Conservation (phyloP, 1,284 basidiomycete genomes). For the Melampsora medusae region DNA sequence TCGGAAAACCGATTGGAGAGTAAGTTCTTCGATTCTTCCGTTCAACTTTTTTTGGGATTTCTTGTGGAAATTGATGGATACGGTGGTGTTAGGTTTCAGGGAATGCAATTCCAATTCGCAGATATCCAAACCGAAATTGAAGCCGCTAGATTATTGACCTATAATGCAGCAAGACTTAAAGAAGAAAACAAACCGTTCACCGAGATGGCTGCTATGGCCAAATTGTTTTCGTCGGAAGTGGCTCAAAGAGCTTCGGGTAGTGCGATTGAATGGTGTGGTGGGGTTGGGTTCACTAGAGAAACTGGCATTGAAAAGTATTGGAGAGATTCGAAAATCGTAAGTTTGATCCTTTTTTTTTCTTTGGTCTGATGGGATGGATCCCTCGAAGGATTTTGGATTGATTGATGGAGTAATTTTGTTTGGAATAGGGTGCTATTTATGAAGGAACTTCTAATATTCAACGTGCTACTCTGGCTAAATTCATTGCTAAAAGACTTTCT, state of each 20-base stretch:
- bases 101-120: conserved; percentile 93
- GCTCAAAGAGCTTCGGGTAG: conserved; percentile 81
- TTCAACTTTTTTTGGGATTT: too few relatives aligned
- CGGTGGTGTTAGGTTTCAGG: conserved; percentile 69
- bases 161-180: conserved; percentile 90
- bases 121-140: conserved; percentile 66
- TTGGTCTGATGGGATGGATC: background rate
- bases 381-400: too few relatives aligned
- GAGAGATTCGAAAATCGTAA: conserved; percentile 80
- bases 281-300: conserved; percentile 89
- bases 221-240: conserved; percentile 78
- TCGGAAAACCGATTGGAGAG: conserved; percentile 80
- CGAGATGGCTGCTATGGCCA: conserved; percentile 92
- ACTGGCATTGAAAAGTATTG: conserved; percentile 81
- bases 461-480: conserved; percentile 87
- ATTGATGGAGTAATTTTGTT: background rate
- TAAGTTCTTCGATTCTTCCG: conserved; percentile 48
- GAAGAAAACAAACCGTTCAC: conserved; percentile 90
- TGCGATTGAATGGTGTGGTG: conserved; percentile 97
- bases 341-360: conserved; percentile 3
- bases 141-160: conserved; percentile 85
- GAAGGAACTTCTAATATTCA: conserved; percentile 97
- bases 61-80: too few relatives aligned
- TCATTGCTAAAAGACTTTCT: conserved; percentile 43
- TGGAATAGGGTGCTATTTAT: conserved; percentile 74